These are phyloP conservation scores for Pythium pyrilobum DNA, from an alignment of 352 stramenopile species.

Conservation along the genomic window DNA sequence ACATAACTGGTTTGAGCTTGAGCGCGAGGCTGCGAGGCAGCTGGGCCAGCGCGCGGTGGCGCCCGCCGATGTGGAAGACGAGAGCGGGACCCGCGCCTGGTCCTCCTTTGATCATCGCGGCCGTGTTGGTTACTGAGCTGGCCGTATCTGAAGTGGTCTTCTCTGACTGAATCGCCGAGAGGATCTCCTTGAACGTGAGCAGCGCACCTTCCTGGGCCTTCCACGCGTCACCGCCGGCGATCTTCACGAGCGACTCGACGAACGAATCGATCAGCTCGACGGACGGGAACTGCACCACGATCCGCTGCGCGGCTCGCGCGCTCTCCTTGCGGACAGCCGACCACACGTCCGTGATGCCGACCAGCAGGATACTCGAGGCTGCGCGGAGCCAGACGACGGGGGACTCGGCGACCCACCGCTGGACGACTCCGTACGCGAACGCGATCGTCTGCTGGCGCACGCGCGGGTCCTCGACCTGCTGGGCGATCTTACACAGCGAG, in stretches of 20 bases:
- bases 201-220: slow-evolving; percentile 46
- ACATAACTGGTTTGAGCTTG: slow-evolving; percentile 48
- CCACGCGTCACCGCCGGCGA: slow-evolving; percentile 29
- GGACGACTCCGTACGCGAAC: slow-evolving; percentile 29
- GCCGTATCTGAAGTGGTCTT: not conserved
- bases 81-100: not conserved
- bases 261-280: slow-evolving; percentile 31
- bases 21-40: slow-evolving; percentile 11
- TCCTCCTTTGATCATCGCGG: slow-evolving; percentile 6
- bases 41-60: slow-evolving; percentile 3
- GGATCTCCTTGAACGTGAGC: slow-evolving; percentile 27
- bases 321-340: slow-evolving; percentile 60
- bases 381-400: not conserved
- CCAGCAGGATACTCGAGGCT: slow-evolving; percentile 27
- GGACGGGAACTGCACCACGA: slow-evolving; percentile 27
- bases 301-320: slow-evolving; percentile 13
- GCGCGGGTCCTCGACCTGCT: slow-evolving; percentile 33
- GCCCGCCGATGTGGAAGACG: slow-evolving; percentile 26
- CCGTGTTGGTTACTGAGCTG: not conserved
- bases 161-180: slow-evolving; percentile 27
- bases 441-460: slow-evolving; percentile 29
- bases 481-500: slow-evolving; percentile 13
- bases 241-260: slow-evolving; percentile 34
- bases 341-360: slow-evolving; percentile 62
- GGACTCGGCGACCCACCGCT: not conserved